Evolutionary conservation across 495 filamentous ascomycete species (phyloP), one percentile per base, ranked within the genome.

Genomic region (Penicillium paradoxum): DNA sequence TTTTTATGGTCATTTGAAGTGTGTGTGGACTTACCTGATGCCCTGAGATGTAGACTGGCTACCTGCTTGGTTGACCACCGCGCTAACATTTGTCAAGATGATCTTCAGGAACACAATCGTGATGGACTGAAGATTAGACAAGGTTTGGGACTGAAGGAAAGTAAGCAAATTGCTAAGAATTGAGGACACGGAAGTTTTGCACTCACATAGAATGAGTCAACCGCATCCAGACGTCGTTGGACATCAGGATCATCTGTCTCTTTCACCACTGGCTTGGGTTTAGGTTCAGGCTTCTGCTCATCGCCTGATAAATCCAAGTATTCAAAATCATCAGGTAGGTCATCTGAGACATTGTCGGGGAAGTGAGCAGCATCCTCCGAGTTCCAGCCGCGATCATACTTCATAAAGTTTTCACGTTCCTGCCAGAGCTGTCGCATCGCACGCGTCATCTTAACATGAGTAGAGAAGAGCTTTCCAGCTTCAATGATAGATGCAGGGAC

Each of bases 371-470:
- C 65, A 1, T 81, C 72, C 36, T 86, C 80, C 0, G 74, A 73
- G 41, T 86, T 82, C 89, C 90, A 97, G 3, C 92, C 92, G 34
- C 93, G 79, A 55, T 97, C 91, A 54, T 88, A 92, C 63, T 87
- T 90, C 71, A 96, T 86, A 55, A 91, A 97, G 37, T 78, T 80
- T 62, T 96, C 90, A 34, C 92, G 79, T 67, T 96, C 92, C 58
- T 95, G 84, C 93, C 93, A 98, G 30, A 98, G 73, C 68, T 98
- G 95, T 44, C 85, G 82, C 76, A 93, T 93, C 1, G 90, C 89
- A 47, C 95, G 74, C 0, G 89, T 92, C 79, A 91, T 95, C 54
- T 91, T 79, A 60, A 96, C 91, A 45, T 95, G 79, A 37, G 79
- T 86, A 3, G 90, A 87, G 63, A 98, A 98, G 2, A 98, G 74